Percentiles rank a stretch among this genome's conserved stretches.
These are phyloP conservation scores for Didymella keratinophila DNA, from an alignment of 2,329 filamentous ascomycete genomes.

Conservation along the genomic window DNA sequence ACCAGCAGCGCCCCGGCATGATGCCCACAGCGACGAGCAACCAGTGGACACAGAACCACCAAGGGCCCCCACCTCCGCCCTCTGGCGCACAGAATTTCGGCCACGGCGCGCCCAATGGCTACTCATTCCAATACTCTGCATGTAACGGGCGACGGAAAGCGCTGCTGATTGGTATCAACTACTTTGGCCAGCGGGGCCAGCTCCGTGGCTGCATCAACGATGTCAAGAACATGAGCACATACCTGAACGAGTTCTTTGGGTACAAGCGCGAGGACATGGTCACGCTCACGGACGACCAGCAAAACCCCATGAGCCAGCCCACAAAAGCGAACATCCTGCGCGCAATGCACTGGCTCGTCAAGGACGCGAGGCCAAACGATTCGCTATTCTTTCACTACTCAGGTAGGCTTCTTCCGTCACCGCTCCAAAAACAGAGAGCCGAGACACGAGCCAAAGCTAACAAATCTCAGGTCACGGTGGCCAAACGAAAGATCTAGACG, in stretches of 20 bases:
- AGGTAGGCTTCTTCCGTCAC: conserved; percentile 60
- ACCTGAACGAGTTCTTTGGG: conserved; percentile 86
- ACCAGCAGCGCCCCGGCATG: conserved; percentile 53
- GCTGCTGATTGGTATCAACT: conserved; percentile 93
- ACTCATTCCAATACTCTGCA: conserved; percentile 88
- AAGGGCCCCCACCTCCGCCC: conserved; percentile 72
- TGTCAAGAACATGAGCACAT: conserved; percentile 94
- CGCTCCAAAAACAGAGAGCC: not conserved
- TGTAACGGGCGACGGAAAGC: conserved; percentile 91
- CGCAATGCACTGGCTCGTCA: conserved; percentile 98
- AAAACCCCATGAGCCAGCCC: conserved; percentile 96
- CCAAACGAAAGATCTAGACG: conserved; percentile 80
- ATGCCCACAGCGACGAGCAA: conserved; percentile 57
- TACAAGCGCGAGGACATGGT: conserved; percentile 98
- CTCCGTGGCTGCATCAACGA: conserved; percentile 95
- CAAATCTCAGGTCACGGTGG: conserved; percentile 71
- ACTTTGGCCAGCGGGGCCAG: conserved; percentile 91
- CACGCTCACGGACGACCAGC: conserved; percentile 92
- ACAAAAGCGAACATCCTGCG: conserved; percentile 94
- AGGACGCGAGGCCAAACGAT: conserved; percentile 90
- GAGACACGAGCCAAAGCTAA: not conserved
- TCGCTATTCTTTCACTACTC: conserved; percentile 98
- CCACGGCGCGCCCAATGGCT: conserved; percentile 78
- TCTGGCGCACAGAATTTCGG: conserved; percentile 61
- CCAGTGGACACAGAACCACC: conserved; percentile 59